phyloP scores from a whole-genome alignment of 768 basidiomycete species.

The Boletales sp. region DNA sequence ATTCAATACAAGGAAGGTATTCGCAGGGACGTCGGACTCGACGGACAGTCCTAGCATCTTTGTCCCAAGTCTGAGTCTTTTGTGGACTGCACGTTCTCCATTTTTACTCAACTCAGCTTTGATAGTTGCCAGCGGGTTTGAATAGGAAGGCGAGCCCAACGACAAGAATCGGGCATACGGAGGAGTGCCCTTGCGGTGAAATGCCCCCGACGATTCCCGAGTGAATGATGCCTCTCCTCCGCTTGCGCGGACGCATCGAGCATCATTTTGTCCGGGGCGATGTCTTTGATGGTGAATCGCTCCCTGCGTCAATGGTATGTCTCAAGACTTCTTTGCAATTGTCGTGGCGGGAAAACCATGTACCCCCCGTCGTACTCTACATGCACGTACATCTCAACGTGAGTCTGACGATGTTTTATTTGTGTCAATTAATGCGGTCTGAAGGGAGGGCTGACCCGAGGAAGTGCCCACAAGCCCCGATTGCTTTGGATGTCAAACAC shows the following conservation, averaged over 20 bases:
- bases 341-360: constrained; percentile 55
- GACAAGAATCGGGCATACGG: constrained; percentile 36
- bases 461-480: constrained; percentile 57
- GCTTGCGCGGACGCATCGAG: constrained; percentile 19
- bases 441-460: constrained; percentile 37
- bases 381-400: constrained; percentile 45
- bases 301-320: constrained; percentile 33
- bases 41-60: no score
- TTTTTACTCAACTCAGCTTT: no score
- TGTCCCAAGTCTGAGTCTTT: no score
- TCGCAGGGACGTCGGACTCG: no score
- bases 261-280: constrained; percentile 32
- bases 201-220: constrained; percentile 37
- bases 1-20: no score
- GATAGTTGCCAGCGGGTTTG: constrained; percentile 58
- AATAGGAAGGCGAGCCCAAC: constrained; percentile 69
- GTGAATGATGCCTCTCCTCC: constrained; percentile 8
- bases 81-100: no score
- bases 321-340: constrained; percentile 72
- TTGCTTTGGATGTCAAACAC: constrained; percentile 54
- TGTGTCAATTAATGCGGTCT: neutral
- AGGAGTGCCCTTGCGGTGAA: constrained; percentile 65
- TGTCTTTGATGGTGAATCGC: constrained; percentile 12
- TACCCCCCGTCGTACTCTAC: constrained; percentile 72
- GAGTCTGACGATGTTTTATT: constrained; percentile 4